Evolutionary conservation across 176 grass and related monocot species (phyloP).

Genomic region (Paspalum vaginatum): DNA sequence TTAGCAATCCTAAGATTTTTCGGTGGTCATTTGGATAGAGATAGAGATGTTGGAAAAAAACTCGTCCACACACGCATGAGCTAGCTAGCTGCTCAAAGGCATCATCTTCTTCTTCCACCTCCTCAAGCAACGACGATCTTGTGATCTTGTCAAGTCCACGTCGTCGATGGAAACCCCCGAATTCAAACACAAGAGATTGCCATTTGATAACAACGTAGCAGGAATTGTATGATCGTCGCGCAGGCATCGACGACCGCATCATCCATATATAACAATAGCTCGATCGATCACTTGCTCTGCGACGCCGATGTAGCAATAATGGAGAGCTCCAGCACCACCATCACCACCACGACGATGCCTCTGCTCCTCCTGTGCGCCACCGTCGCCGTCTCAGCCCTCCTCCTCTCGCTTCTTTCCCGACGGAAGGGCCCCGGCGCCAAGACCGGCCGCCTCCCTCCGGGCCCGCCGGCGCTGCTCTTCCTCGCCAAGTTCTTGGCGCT

Average conservation of each 20-base stretch:
- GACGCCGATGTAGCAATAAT: not conserved
- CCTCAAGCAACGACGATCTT: no score
- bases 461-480: slow-evolving; percentile 47
- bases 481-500: slow-evolving; percentile 46
- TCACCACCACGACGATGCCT: not conserved
- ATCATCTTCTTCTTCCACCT: no score
- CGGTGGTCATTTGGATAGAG: no score
- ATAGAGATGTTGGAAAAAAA: no score
- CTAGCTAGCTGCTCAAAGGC: no score
- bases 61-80: no score
- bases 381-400: not conserved
- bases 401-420: not conserved
- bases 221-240: no score
- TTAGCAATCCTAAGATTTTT: no score
- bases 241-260: not conserved
- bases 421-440: not conserved
- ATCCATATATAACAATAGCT: not conserved
- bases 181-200: no score
- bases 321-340: not conserved
- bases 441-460: slow-evolving; percentile 38
- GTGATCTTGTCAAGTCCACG: no score
- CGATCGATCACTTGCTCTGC: not conserved
- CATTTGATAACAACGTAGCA: no score
- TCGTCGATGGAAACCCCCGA: no score
- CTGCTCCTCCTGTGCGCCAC: not conserved